Evolutionary conservation across 257 asterid genomes (phyloP).

Genomic region (Salvia hispanica): DNA sequence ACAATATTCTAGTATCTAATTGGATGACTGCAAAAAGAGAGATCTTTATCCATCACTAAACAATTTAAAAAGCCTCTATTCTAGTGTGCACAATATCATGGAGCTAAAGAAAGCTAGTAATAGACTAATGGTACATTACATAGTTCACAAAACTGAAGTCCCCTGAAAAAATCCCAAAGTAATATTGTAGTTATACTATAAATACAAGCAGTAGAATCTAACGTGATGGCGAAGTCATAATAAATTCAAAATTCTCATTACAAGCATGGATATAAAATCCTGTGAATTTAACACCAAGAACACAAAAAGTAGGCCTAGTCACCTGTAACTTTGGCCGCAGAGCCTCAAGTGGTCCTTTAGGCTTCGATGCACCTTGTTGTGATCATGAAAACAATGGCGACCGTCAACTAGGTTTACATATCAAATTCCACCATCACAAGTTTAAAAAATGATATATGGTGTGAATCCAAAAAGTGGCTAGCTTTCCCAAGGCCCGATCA

Average conservation of each 20-base stretch:
- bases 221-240: constrained; percentile 10
- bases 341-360: constrained; percentile 98
- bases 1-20: neutral
- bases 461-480: constrained; percentile 34
- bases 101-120: constrained; percentile 3
- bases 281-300: constrained; percentile 5
- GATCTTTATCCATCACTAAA: neutral
- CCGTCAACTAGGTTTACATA: constrained; percentile 15
- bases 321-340: constrained; percentile 98
- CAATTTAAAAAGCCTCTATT: neutral
- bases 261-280: neutral
- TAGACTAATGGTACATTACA: too few relatives aligned
- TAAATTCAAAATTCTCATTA: neutral
- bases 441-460: constrained; percentile 19
- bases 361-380: constrained; percentile 95
- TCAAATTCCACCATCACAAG: constrained; percentile 23
- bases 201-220: constrained; percentile 23
- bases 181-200: neutral
- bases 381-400: constrained; percentile 28
- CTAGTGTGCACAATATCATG: neutral
- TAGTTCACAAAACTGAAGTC: constrained; percentile 8
- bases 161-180: neutral
- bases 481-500: constrained; percentile 99
- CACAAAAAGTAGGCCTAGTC: constrained; percentile 14
- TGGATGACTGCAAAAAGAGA: neutral